Conservation (phyloP, 371 early-diverging fungal species). For the Mortierella sp. region DNA sequence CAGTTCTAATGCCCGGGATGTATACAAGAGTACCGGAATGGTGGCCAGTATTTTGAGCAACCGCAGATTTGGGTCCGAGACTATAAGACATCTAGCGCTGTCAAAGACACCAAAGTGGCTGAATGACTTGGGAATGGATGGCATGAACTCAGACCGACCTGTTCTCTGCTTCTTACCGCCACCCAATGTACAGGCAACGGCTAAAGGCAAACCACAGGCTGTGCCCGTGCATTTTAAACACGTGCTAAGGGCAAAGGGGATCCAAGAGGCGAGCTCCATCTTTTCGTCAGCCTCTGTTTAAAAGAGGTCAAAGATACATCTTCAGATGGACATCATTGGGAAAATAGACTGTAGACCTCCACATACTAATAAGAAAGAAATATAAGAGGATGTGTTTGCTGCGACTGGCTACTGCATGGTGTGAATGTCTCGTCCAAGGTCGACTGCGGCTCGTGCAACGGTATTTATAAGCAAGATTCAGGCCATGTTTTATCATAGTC, state of each 20-base stretch:
- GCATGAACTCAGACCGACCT: constrained; percentile 37
- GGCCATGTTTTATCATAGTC: too few species aligned
- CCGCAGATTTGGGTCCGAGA: constrained; percentile 1
- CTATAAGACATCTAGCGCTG: neutral
- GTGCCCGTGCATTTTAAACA: constrained; percentile 22
- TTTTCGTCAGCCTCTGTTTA: neutral
- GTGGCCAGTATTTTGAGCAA: constrained; percentile 13
- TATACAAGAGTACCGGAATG: constrained; percentile 25
- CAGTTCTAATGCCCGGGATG: constrained; percentile 20
- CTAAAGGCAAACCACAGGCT: constrained; percentile 16
- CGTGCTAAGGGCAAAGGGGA: neutral
- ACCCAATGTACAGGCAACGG: constrained; percentile 10
- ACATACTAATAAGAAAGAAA: neutral
- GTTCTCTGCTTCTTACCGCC: constrained; percentile 30
- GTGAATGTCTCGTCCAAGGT: too few species aligned
- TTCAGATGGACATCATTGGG: too few species aligned
- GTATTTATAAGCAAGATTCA: too few species aligned
- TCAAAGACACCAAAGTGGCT: constrained; percentile 7
- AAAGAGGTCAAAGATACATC: too few species aligned
- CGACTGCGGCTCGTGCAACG: too few species aligned
- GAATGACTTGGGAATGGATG: constrained; percentile 31
- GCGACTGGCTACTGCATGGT: neutral
- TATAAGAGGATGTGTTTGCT: neutral
- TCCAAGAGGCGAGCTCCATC: neutral
- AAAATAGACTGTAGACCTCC: too few species aligned